Base-by-base conservation (phyloP, 768 basidiomycete genomes). In the Tylopilus plumbeoviolaceoides region DNA sequence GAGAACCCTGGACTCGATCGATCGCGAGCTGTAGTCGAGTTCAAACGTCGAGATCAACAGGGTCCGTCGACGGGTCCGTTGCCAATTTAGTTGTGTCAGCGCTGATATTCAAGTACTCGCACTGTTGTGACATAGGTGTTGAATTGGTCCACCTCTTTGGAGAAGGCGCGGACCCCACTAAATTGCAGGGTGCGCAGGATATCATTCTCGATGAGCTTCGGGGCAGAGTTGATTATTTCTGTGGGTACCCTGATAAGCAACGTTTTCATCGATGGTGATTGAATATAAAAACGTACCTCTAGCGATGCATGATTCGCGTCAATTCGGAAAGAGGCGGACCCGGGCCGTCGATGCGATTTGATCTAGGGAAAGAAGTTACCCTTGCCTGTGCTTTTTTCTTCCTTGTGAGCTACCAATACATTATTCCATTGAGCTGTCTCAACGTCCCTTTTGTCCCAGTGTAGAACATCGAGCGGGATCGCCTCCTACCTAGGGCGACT, bases 281-380 rank as follows among this genome's bases (percentile, higher is more conserved):
- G 12, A 15, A 10, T 41, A 1, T 33, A 7, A 20, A 4, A 23
- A 3, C 5, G 23, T 25, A 20, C 39, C 7, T 38, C 33, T 10
- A 60, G 55, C 27, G 4, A 14, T 39, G 5, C 18, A 23, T 8
- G 39, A 39, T 60, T 43, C 1, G 5, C 7, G 27, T 30, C 18
- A 7, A 3, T 4, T 11, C 15, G 25, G 0, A 2, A 15, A 8
- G 44, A 17, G 54, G 44, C 5, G 30, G 47, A 15, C 42, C 23
- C 5, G 30, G 47, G 11, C 42, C 23, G 1, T 5, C 50, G 18
- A 56, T 40, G 20, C 59, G 59, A 21, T 40, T 41, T 10, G 36
- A 50, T 1, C 47, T 60, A n/a, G 59, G 3, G 25, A 6, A 17
- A 4, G 11, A 31, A 35, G 35, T 60, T 8, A 9, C 35, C 12